A percentile compares a stretch with the other conserved stretches of the same genome.
phyloP scores from a whole-genome alignment of 257 asterid genomes.

The Petrea volubilis region DNA sequence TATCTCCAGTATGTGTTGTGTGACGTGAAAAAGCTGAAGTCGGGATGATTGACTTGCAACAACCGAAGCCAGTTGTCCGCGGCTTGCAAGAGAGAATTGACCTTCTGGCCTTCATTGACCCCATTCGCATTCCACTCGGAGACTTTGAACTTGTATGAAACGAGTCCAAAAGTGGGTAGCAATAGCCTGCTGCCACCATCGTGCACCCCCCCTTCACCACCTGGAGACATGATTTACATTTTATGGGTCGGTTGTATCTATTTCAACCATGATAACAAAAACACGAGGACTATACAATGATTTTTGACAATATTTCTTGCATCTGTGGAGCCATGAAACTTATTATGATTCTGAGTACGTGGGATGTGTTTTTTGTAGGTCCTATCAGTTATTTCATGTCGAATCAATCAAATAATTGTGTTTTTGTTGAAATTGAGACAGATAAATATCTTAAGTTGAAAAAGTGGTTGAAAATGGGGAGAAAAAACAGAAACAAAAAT shows the following conservation, averaged over 20 bases:
- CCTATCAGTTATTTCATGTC: too few relatives aligned
- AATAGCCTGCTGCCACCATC: conserved; percentile 32
- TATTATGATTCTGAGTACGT: too few relatives aligned
- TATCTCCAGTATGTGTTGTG: conserved; percentile 37
- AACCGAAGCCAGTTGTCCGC: conserved; percentile 58
- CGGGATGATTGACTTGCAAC: conserved; percentile 53
- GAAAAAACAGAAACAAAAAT: too few relatives aligned
- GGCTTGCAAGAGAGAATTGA: conserved; percentile 38
- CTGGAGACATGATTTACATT: conserved; percentile 9
- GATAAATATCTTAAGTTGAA: too few relatives aligned
- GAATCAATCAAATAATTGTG: too few relatives aligned
- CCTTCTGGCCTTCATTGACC: conserved; percentile 35
- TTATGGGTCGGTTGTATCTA: background rate
- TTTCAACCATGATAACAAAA: too few relatives aligned
- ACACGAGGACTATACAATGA: too few relatives aligned
- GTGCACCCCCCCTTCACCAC: conserved; percentile 12
- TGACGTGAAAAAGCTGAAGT: conserved; percentile 41
- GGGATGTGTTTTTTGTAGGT: too few relatives aligned
- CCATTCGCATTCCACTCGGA: conserved; percentile 46
- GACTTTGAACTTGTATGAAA: conserved; percentile 51
- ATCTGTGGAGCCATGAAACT: too few relatives aligned
- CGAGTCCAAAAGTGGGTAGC: conserved; percentile 61
- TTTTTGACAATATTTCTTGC: too few relatives aligned
- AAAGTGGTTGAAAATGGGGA: too few relatives aligned
- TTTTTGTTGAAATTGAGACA: too few relatives aligned